Evolutionary conservation across 1,284 basidiomycete species (phyloP).

Genomic region (Golubevia pallescens): DNA sequence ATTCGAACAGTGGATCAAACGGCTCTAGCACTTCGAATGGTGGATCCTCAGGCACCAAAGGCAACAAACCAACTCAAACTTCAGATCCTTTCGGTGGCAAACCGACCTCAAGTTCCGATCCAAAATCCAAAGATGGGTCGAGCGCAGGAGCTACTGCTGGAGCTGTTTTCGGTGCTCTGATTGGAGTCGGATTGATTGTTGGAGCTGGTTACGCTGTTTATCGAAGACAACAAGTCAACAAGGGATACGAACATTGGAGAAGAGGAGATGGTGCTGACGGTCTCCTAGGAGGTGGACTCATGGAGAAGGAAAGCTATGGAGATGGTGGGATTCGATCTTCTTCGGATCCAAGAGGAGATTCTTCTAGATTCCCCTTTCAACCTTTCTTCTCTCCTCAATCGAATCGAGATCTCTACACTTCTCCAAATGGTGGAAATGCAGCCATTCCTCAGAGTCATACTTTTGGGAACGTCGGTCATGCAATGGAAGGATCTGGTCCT

Average conservation of each 20-base stretch:
- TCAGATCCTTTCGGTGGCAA: neutral
- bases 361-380: no score
- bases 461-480: slow-evolving; percentile 40
- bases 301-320: slow-evolving; percentile 24
- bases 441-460: neutral
- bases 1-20: neutral
- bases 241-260: slow-evolving; percentile 15
- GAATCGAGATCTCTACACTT: no score
- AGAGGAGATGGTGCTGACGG: slow-evolving; percentile 27
- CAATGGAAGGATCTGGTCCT: slow-evolving; percentile 47
- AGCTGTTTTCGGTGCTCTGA: slow-evolving; percentile 32
- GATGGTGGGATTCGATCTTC: no score
- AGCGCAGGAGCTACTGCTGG: slow-evolving; percentile 35
- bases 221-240: slow-evolving; percentile 20
- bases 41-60: neutral
- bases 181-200: slow-evolving; percentile 40
- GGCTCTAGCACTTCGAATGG: no score
- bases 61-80: neutral
- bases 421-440: no score
- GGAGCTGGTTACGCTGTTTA: slow-evolving; percentile 41
- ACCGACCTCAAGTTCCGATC: neutral
- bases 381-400: no score
- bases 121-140: slow-evolving; percentile 5
- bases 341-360: no score
- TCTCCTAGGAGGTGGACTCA: slow-evolving; percentile 20